Base-by-base conservation (phyloP, 495 filamentous ascomycete species). In the Penicillium robsamsonii region DNA sequence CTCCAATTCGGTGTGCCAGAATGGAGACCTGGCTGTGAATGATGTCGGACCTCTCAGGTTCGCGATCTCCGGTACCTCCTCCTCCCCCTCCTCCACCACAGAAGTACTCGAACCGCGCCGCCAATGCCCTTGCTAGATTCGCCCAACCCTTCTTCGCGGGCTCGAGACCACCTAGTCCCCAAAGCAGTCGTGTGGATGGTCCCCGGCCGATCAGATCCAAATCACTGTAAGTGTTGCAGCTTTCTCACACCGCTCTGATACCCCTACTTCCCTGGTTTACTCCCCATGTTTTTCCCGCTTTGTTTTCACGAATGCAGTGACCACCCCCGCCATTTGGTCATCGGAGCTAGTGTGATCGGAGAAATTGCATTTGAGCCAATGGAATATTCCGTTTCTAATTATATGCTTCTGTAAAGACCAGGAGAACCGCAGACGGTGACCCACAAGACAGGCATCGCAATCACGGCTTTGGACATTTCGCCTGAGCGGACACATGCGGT, bases 401-500 rank as follows among this genome's bases (percentile, higher is more conserved):
- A 56, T 46, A 56, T 37, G 55, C 1, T 22, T 46, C 27, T 29
- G 52, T 38, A 46, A 33, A 80, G 89, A 55, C 84, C 87, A 25
- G 81, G 77, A 56, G 83, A 84, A 42, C 87, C 89, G 5, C 88
- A 92, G 69, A 86, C 90, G 48, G 81, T 86, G 31, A 81, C 82
- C 46, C 87, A 93, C 70, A 77, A 81, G 43, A 91, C 89, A 24
- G 83, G 87, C 42, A 81, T 85, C 22, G 83, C 89, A 17, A 88
- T 96, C 54, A 70, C 82, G 35, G 85, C 87, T 53, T 76, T 96
- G 60, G 92, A 93, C 70, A 83, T 86, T 53, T 94, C 91, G 20
- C 84, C 87, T 33, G 81, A 88, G 61, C 81, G 85, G 59, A 87
- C 84, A 46, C 83, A 87, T 70, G 92, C 87, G 42, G 81, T 96